These are phyloP conservation scores for Prosopis cineraria DNA, from an alignment of 306 rosid genomes.

Conservation along the genomic window DNA sequence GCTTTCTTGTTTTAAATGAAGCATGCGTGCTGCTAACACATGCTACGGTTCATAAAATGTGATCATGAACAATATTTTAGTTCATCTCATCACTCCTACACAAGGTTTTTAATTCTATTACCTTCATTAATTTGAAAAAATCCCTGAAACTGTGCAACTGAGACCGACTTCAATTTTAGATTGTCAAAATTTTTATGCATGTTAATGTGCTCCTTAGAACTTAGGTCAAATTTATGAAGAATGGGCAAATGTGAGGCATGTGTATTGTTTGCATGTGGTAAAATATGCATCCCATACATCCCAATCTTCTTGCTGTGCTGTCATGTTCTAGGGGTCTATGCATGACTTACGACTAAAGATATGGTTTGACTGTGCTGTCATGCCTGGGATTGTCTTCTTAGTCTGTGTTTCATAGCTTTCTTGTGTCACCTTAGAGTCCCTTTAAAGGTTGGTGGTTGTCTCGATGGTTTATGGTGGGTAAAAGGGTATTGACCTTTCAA, in stretches of 20 bases:
- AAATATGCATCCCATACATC: neutral
- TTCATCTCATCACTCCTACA: slow-evolving; percentile 20
- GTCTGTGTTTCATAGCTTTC: neutral
- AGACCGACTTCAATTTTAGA: slow-evolving; percentile 14
- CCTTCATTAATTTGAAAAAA: slow-evolving; percentile 8
- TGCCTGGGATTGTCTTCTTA: neutral
- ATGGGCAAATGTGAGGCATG: neutral
- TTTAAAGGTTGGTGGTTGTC: neutral
- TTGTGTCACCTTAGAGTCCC: neutral
- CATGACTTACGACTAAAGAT: neutral
- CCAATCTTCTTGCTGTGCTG: neutral
- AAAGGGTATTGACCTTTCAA: neutral
- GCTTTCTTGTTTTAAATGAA: slow-evolving; percentile 27
- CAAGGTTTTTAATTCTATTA: slow-evolving; percentile 25
- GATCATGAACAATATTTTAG: slow-evolving; percentile 21
- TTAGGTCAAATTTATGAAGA: slow-evolving; percentile 16
- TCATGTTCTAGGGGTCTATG: neutral
- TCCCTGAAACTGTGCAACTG: slow-evolving; percentile 21
- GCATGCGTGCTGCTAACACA: slow-evolving; percentile 14
- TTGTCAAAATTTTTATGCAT: slow-evolving; percentile 16
- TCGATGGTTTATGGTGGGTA: neutral
- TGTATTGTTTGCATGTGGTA: neutral
- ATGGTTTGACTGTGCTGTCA: neutral
- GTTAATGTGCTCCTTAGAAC: slow-evolving; percentile 23
- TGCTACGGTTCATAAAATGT: slow-evolving; percentile 15